Conservation (phyloP, 2,329 filamentous ascomycete species). For the Pseudogymnoascus verrucosus region DNA sequence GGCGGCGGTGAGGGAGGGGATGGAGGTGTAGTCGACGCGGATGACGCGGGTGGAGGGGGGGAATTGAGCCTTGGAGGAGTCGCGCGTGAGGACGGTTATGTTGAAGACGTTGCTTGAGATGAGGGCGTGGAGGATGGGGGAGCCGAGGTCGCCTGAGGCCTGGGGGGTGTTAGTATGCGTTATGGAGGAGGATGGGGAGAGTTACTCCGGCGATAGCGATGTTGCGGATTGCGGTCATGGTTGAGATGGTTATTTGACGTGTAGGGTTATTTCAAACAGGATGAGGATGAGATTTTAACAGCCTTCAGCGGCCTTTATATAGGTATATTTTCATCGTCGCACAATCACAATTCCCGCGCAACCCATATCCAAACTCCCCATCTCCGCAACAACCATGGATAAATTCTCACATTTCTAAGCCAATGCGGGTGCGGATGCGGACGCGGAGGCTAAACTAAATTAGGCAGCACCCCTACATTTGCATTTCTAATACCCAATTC, state of each 20-base stretch:
- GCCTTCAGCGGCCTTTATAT: background rate
- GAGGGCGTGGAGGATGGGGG: slow-evolving; percentile 18
- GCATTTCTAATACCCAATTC: background rate
- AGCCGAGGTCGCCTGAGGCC: slow-evolving; percentile 20
- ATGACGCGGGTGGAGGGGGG: slow-evolving; percentile 34
- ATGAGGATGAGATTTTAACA: background rate
- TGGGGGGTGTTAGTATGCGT: background rate
- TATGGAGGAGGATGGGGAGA: background rate
- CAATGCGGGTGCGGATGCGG: background rate
- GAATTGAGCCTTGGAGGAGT: slow-evolving; percentile 27
- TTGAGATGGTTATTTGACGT: background rate
- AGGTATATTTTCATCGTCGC: background rate
- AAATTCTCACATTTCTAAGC: background rate
- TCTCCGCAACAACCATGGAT: background rate
- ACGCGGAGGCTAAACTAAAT: background rate
- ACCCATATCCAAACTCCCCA: background rate
- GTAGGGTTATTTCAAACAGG: background rate
- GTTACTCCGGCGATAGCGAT: background rate
- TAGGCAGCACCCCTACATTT: background rate
- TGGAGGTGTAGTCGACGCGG: slow-evolving; percentile 37
- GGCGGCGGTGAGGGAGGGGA: slow-evolving; percentile 35
- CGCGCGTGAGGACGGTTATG: slow-evolving; percentile 41
- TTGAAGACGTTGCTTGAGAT: slow-evolving; percentile 30
- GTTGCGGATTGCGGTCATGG: background rate
- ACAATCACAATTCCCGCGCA: background rate